Evolutionary conservation across 306 rosid species (phyloP).

Genomic region (Amphicarpaea edgeworthii): DNA sequence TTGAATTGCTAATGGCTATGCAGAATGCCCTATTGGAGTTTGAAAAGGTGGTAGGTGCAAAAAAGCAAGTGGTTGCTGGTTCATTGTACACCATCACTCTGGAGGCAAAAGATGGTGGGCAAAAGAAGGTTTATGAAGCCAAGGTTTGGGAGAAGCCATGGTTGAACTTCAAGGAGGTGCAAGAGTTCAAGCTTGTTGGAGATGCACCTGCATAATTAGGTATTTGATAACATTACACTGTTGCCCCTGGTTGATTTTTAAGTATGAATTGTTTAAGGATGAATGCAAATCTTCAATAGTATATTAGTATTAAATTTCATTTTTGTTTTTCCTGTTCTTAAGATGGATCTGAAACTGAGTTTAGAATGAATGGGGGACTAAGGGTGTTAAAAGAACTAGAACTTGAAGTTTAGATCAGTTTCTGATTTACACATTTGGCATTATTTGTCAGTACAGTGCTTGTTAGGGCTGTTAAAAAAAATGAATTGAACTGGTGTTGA

Average conservation of each 20-base stretch:
- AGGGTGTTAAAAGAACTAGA: neutral
- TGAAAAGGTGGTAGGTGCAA: constrained; percentile 49
- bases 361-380: constrained; percentile 6
- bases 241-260: constrained; percentile 23
- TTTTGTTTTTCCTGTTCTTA: neutral
- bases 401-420: neutral
- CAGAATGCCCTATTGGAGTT: constrained; percentile 58
- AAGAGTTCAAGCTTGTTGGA: constrained; percentile 60
- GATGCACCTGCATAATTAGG: constrained; percentile 52
- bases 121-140: constrained; percentile 63
- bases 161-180: constrained; percentile 68
- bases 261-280: constrained; percentile 8
- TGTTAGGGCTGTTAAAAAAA: too few species aligned
- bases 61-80: constrained; percentile 62
- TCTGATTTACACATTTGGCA: neutral
- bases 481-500: too few species aligned
- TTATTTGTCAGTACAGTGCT: neutral
- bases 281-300: constrained; percentile 33
- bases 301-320: neutral
- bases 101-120: constrained; percentile 61
- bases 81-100: constrained; percentile 52
- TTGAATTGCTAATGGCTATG: constrained; percentile 14
- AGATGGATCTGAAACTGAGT: neutral
- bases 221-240: constrained; percentile 7
- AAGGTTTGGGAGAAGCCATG: constrained; percentile 65